A percentile compares a stretch with the other conserved stretches of the same genome.
phyloP scores from a whole-genome alignment of 805 yeast species.

The Wickerhamomyces subpelliculosus region DNA sequence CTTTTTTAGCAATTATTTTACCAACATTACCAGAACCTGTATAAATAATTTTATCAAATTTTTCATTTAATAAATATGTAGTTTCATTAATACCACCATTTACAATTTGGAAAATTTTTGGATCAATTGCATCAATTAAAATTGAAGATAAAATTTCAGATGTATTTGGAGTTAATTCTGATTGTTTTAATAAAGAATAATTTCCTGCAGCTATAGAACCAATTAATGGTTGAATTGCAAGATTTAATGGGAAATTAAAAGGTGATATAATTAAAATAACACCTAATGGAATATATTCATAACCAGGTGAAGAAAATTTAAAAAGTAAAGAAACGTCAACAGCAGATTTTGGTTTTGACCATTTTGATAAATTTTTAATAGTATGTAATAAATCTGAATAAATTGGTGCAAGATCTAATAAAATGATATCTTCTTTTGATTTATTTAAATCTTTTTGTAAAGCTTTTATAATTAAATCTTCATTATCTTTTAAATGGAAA shows the following conservation, averaged over 20 bases:
- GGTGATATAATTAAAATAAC: constrained; percentile 69
- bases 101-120: constrained; percentile 52
- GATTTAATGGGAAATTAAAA: constrained; percentile 70
- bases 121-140: constrained; percentile 45
- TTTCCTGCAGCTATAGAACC: constrained; percentile 88
- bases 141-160: constrained; percentile 50
- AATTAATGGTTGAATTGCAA: constrained; percentile 58
- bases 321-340: constrained; percentile 9
- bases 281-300: constrained; percentile 43
- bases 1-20: constrained; percentile 65
- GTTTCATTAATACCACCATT: constrained; percentile 71
- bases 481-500: constrained; percentile 54
- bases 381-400: constrained; percentile 51
- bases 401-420: constrained; percentile 47
- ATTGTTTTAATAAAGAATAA: constrained; percentile 42
- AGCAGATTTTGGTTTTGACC: constrained; percentile 47
- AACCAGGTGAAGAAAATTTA: constrained; percentile 11
- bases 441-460: constrained; percentile 63
- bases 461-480: constrained; percentile 48
- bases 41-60: constrained; percentile 77
- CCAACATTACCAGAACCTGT: constrained; percentile 83
- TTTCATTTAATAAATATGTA: constrained; percentile 45
- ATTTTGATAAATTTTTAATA: constrained; percentile 50
- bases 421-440: constrained; percentile 50
- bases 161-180: constrained; percentile 62